Base-by-base conservation (phyloP, 2,329 filamentous ascomycete species). In the Rutstroemia sp. region DNA sequence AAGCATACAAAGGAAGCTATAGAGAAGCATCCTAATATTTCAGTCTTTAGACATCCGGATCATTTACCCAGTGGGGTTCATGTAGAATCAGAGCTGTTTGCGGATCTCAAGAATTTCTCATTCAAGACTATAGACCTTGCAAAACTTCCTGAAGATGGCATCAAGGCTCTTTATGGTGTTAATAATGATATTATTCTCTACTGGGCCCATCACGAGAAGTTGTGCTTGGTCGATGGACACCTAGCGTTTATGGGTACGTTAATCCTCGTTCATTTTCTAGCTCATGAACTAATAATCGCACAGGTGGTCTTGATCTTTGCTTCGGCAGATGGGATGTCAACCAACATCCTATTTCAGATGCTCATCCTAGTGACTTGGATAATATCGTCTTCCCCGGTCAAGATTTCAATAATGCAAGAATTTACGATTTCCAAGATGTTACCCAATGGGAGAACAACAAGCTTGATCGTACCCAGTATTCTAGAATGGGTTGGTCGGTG, bases 161-260 rank as follows among this genome's bases (percentile, higher is more conserved):
- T 95, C 49, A 88, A 90, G 68, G 82, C 85, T 0, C 72, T 96
- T 1, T 96, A 95, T 67, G 92, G 92, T 54, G 86, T 88, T 50
- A 83, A 83, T 37, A 88, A 91, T 34, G 90, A 88, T 63, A 82
- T 91, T 1, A 87, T 95, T 10, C 74, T 96, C 1, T 96, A 90
- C 72, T 96, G 91, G 91, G 90, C 90, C 2, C 91, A 96, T 65
- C 91, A 96, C 65, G 91, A 96, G 73, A 96, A 96, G 72, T 79
- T 96, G 0, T 90, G 89, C 63, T 69, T 96, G 2, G 74, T 96
- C 16, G 91, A 96, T 69, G 82, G 86, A n/a, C 77, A 78, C 9
- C 76, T 86, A 56, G 90, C 86, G 2, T 96, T 96, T 69, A 96
- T 96, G 91, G 91, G 39, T 42, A 42, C 19, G 39, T 41, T 30